These are phyloP conservation scores for Rhynchosporium graminicola DNA, from an alignment of 2,329 filamentous ascomycete genomes.

Conservation along the genomic window DNA sequence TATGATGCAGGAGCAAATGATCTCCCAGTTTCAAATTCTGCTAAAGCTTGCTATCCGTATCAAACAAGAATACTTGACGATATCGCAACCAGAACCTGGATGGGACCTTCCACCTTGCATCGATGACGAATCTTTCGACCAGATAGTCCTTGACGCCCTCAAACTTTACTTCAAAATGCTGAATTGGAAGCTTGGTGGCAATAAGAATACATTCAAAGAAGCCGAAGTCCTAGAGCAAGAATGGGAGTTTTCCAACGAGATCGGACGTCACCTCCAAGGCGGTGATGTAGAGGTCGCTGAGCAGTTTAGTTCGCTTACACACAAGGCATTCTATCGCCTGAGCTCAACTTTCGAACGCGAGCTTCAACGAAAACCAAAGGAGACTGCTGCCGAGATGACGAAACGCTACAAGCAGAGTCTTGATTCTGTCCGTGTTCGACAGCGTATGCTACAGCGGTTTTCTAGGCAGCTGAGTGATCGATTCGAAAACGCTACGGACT, in stretches of 20 bases:
- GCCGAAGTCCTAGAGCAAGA: conserved; percentile 96
- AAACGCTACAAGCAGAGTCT: conserved; percentile 95
- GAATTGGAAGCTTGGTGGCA: conserved; percentile 95
- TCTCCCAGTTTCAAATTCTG: conserved; percentile 90
- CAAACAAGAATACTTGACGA: conserved; percentile 82
- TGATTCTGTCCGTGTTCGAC: conserved; percentile 92
- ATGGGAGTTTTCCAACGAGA: conserved; percentile 95
- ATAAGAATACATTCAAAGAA: conserved; percentile 99
- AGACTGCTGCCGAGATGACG: conserved; percentile 85
- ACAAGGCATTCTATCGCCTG: conserved; percentile 85
- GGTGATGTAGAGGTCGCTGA: conserved; percentile 97
- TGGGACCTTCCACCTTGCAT: conserved; percentile 97
- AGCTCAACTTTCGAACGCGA: conserved; percentile 92
- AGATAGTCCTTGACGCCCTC: conserved; percentile 85
- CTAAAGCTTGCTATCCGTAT: conserved; percentile 90
- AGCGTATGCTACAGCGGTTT: conserved; percentile 95
- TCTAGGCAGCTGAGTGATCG: conserved; percentile 86
- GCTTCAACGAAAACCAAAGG: conserved; percentile 78
- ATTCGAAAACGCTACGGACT: conserved; percentile 96
- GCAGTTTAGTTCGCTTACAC: conserved; percentile 92
- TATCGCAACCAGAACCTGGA: conserved; percentile 83
- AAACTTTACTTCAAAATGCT: conserved; percentile 99
- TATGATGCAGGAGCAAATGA: conserved; percentile 97
- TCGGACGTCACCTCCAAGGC: conserved; percentile 86
- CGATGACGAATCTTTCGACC: conserved; percentile 94